Conservation (phyloP, 2,329 filamentous ascomycete species). For the Microcyclospora pomicola region DNA sequence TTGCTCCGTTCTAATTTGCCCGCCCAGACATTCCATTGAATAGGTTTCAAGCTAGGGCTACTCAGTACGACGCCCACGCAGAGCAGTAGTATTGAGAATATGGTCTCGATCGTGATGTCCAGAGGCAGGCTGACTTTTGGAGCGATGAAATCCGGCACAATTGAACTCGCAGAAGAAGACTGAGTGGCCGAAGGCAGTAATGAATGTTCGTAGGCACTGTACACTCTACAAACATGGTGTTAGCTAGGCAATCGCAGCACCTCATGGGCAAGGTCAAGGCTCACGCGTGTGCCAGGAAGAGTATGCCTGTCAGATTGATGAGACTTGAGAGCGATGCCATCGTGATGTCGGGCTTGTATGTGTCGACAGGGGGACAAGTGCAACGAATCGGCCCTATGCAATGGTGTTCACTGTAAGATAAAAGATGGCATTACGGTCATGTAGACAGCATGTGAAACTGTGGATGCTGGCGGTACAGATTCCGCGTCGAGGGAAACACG, state of each 20-base stretch:
- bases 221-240: conserved; percentile 50
- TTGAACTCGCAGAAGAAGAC: conserved; percentile 18
- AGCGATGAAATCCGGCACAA: conserved; percentile 21
- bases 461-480: no score
- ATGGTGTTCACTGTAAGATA: no score
- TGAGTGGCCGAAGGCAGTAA: conserved; percentile 43
- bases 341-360: no score
- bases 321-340: conserved; percentile 37
- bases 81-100: conserved; percentile 67
- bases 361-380: no score
- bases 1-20: conserved; percentile 61
- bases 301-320: conserved; percentile 58
- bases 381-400: no score
- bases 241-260: conserved; percentile 15
- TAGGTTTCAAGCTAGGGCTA: conserved; percentile 66
- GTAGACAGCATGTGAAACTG: no score
- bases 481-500: no score
- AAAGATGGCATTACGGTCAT: no score
- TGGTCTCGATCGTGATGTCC: conserved; percentile 78
- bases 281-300: conserved; percentile 80
- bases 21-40: conserved; percentile 70
- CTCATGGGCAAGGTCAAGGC: conserved; percentile 20
- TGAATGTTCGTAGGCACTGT: conserved; percentile 89
- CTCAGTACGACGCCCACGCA: conserved; percentile 68
- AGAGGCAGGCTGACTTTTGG: conserved; percentile 45